Evolutionary conservation across 2,329 filamentous ascomycete genomes (phyloP).

Genomic region (Fusarium pseudocircinatum): DNA sequence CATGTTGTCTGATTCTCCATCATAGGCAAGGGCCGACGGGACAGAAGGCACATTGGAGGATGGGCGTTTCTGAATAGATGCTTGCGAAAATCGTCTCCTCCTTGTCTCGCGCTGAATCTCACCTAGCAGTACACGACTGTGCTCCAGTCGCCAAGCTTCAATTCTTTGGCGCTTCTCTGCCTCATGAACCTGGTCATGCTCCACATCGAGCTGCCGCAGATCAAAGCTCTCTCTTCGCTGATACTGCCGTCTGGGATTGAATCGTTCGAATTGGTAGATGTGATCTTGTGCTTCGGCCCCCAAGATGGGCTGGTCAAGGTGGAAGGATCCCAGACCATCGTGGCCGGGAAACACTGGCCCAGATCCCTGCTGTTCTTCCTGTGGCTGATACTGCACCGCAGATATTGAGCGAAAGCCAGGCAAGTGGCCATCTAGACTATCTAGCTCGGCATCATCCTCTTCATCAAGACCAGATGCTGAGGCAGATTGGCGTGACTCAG

Average conservation of each 20-base stretch:
- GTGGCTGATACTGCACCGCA: slow-evolving; percentile 38
- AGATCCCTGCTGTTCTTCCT: slow-evolving; percentile 54
- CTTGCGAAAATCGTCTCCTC: slow-evolving; percentile 71
- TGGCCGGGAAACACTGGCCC: slow-evolving; percentile 85
- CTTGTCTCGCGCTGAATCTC: slow-evolving; percentile 89
- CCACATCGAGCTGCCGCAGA: slow-evolving; percentile 59
- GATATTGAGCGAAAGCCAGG: slow-evolving; percentile 81
- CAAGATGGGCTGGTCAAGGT: slow-evolving; percentile 65
- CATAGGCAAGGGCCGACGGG: slow-evolving; percentile 42
- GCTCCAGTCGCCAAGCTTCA: slow-evolving; percentile 90
- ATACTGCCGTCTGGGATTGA: slow-evolving; percentile 76
- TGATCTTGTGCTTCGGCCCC: slow-evolving; percentile 77
- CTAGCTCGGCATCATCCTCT: slow-evolving; percentile 82
- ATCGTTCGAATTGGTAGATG: slow-evolving; percentile 87
- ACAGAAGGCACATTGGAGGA: slow-evolving; percentile 42
- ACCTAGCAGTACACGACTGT: slow-evolving; percentile 84
- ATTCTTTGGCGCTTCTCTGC: slow-evolving; percentile 83
- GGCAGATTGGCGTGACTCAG: slow-evolving; percentile 53
- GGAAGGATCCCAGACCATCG: slow-evolving; percentile 90
- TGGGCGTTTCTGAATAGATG: slow-evolving; percentile 51
- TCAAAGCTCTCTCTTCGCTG: slow-evolving; percentile 64
- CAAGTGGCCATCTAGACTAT: slow-evolving; percentile 91
- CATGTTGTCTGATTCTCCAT: slow-evolving; percentile 52
- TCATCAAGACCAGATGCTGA: slow-evolving; percentile 52
- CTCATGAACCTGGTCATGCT: slow-evolving; percentile 68